A percentile compares a stretch with the other conserved stretches of the same genome.
Evolutionary conservation across 768 basidiomycete species (phyloP).

Genomic region (Asterophora parasitica): DNA sequence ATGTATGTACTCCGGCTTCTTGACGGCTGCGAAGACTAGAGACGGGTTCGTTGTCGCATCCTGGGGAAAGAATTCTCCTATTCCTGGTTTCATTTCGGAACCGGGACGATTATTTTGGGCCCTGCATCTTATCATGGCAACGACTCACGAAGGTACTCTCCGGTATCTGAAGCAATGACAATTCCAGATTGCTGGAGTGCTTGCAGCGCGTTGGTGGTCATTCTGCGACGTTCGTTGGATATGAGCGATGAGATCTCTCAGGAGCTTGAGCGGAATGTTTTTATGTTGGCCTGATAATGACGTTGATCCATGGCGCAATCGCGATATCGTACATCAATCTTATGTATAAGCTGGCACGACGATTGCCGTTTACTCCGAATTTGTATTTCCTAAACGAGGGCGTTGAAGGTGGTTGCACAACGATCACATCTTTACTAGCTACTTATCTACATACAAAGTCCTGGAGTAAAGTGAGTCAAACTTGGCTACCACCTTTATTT

Average conservation of each 20-base stretch:
- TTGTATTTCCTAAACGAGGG: too few species aligned
- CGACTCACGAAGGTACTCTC: slow-evolving; percentile 27
- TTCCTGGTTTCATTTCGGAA: slow-evolving; percentile 20
- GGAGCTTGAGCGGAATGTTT: too few species aligned
- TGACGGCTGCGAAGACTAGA: slow-evolving; percentile 27
- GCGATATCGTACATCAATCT: not conserved
- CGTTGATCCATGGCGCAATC: slow-evolving; percentile 6
- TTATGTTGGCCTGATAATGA: too few species aligned
- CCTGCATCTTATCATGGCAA: not conserved
- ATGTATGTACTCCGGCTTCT: slow-evolving; percentile 28
- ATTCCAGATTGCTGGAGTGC: slow-evolving; percentile 25
- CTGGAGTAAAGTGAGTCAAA: not conserved
- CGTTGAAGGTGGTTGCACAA: too few species aligned
- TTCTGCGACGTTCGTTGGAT: not conserved
- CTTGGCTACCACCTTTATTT: not conserved
- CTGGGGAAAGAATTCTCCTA: slow-evolving; percentile 24
- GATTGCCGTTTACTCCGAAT: too few species aligned
- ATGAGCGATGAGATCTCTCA: too few species aligned
- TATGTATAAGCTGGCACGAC: not conserved
- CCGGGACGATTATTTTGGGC: too few species aligned
- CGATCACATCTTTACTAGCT: too few species aligned
- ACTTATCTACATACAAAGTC: not conserved
- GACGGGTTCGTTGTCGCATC: slow-evolving; percentile 36
- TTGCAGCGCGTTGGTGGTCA: slow-evolving; percentile 23
- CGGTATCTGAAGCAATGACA: slow-evolving; percentile 30